Evolutionary conservation across 257 asterid genomes (phyloP), one percentile per base, ranked within the genome.

Genomic region (Sherardia arvensis): DNA sequence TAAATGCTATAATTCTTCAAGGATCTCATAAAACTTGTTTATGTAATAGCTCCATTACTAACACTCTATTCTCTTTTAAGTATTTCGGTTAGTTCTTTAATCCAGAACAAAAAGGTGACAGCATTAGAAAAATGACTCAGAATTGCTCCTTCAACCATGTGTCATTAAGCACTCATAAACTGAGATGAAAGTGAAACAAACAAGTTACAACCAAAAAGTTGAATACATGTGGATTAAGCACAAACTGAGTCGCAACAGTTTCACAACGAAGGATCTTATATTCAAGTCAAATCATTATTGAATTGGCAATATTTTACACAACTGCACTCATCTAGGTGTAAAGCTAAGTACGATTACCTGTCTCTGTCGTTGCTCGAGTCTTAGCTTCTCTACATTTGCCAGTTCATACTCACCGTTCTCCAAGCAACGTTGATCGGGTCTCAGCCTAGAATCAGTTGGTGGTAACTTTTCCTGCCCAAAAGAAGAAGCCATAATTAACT

Each of bases 381-480:
- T 83, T 62, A 82, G 65, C 61, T 91, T 91, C 75, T 91, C 96
- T 26, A 69, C 84, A 72, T 91, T 86, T 20, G 96, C 98, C 84
- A 51, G 76, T 68, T 86, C 95, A 67, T 83, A 91, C 73, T 86
- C 84, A 25, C 98, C 98, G 53, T 88, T 85, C 72, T 92, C 99
- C 91, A 92, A 76, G 87, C 91, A 85, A 66, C 95, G 80, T 68
- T 92, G 99, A 70, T 92, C 97, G 40, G 99, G 99, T 72, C 99
- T 92, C 80, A 89, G 73, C 68, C 99, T 84, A 3, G 99, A 92
- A 78, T 92, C 99, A 5, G 97, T 92, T 62, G 97, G 97, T 65
- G 99, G 99, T 62, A 92, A 78, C 83, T 76, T 83, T 66, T 84
- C 97, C 99, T 92, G 87, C 68, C 59, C 48, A 74, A 61, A 15